Conservation (phyloP, 139 green algal species). For the Diplosphaera chodatii region DNA sequence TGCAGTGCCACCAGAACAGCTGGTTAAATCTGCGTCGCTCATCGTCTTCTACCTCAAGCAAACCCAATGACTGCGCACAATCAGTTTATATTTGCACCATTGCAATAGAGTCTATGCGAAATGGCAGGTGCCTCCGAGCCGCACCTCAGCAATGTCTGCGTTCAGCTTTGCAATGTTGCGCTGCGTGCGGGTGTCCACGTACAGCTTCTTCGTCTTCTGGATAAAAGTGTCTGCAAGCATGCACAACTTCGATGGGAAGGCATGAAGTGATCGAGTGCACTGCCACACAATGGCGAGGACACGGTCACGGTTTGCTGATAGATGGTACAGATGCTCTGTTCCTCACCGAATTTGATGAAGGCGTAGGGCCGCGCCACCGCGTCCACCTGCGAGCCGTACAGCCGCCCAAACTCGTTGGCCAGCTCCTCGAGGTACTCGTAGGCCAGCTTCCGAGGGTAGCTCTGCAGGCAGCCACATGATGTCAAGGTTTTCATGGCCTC, state of each 20-base stretch:
- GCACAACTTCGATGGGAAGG: not conserved
- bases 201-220: slow-evolving; percentile 98
- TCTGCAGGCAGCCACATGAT: slow-evolving; percentile 28
- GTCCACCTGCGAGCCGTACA: slow-evolving; percentile 86
- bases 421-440: slow-evolving; percentile 99
- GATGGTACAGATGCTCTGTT: not conserved
- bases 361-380: slow-evolving; percentile 89
- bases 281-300: too few species aligned
- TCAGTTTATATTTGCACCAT: too few species aligned
- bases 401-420: slow-evolving; percentile 78
- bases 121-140: too few species aligned
- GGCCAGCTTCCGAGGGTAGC: slow-evolving; percentile 95
- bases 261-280: too few species aligned
- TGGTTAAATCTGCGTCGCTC: too few species aligned
- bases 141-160: slow-evolving; percentile 70
- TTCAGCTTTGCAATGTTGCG: slow-evolving; percentile 94
- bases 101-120: too few species aligned
- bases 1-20: too few species aligned
- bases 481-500: too few species aligned
- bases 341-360: slow-evolving; percentile 99
- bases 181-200: slow-evolving; percentile 94
- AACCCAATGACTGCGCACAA: too few species aligned
- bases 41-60: too few species aligned
- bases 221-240: slow-evolving; percentile 94
- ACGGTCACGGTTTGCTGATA: too few species aligned